Evolutionary conservation across 139 green algal genomes (phyloP), one percentile per base, ranked within the genome.

Genomic region (Chlorella vulgaris): DNA sequence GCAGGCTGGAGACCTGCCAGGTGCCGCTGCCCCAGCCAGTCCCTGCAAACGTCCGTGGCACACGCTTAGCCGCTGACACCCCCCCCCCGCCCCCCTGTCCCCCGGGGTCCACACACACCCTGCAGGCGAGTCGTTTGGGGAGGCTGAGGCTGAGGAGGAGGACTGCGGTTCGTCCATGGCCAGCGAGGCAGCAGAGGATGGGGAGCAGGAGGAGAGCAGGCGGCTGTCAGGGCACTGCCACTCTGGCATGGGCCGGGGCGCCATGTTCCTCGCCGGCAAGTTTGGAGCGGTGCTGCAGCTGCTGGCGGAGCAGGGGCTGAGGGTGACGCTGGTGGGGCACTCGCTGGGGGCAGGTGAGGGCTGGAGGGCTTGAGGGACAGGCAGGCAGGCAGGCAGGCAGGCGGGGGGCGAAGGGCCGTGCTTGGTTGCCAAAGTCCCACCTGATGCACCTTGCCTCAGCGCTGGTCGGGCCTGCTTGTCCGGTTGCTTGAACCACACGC

Each of bases 271-370:
- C 38, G 39, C 31, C 38, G 60, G n/a, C 31, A 61, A 70, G 35
- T 84, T 87, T 51, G 33, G 29, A 1, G 19, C 47, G 2, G 55
- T 87, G 31, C 77, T 87, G 33, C 24, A 13, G 15, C 38, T 39
- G 50, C 38, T 86, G 71, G 39, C 47, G 15, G 33, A 39, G 24
- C 73, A 76, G 53, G 70, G 74, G 0, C 39, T 50, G 29, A 26
- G 21, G 21, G 60, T 87, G 26, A 78, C 77, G 21, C 15, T 84
- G 4, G 66, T 84, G 36, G 83, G 83, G 13, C 83, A 87, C 74
- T 74, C 43, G 28, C 42, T 87, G 33, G 83, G 83, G 0, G 83
- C 83, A 42, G 83, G 83, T 62, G 66, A 38, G 65, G 40, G 13
- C 29, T 18, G 1, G 69, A 39, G 0, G 26, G 68, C n/a, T 6